Evolutionary conservation across 768 basidiomycete species (phyloP).

Genomic region (Boletus huronensis): DNA sequence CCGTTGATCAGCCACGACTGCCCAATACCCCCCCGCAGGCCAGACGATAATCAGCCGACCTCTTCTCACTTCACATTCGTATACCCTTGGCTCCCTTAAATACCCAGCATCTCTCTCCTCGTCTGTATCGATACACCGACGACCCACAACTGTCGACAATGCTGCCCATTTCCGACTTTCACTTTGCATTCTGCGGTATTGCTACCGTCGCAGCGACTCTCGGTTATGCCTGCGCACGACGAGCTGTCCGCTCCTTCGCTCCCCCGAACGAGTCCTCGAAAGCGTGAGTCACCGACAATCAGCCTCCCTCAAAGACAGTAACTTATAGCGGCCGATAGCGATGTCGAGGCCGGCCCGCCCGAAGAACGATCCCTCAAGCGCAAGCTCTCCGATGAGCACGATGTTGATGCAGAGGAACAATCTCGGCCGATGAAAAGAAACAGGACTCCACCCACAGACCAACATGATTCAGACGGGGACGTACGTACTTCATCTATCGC

Average conservation of each 20-base stretch:
- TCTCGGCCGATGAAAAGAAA: slow-evolving; percentile 34
- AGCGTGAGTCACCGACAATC: slow-evolving; percentile 32
- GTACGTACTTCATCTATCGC: slow-evolving; percentile 15
- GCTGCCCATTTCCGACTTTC: slow-evolving; percentile 52
- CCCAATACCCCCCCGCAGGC: slow-evolving; percentile 19
- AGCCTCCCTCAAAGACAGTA: slow-evolving; percentile 28
- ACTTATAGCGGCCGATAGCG: slow-evolving; percentile 30
- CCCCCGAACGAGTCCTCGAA: slow-evolving; percentile 18
- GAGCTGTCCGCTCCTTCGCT: slow-evolving; percentile 23
- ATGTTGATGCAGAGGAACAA: slow-evolving; percentile 30
- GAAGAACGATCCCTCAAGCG: slow-evolving; percentile 33
- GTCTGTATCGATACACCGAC: slow-evolving; percentile 2
- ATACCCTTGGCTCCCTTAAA: slow-evolving; percentile 19
- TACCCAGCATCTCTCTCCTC: slow-evolving; percentile 16
- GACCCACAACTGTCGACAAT: slow-evolving; percentile 25
- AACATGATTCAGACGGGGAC: slow-evolving; percentile 26
- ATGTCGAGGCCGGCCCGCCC: slow-evolving; percentile 25
- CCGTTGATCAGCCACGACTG: slow-evolving; percentile 25
- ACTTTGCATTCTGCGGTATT: slow-evolving; percentile 52
- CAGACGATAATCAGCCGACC: slow-evolving; percentile 21
- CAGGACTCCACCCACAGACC: slow-evolving; percentile 41
- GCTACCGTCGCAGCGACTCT: slow-evolving; percentile 60
- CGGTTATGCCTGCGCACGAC: slow-evolving; percentile 54
- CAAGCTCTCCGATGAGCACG: slow-evolving; percentile 27
- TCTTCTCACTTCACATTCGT: slow-evolving; percentile 7